Conservation (phyloP, 805 yeast genomes). For the Lipomyces chichibuensis region DNA sequence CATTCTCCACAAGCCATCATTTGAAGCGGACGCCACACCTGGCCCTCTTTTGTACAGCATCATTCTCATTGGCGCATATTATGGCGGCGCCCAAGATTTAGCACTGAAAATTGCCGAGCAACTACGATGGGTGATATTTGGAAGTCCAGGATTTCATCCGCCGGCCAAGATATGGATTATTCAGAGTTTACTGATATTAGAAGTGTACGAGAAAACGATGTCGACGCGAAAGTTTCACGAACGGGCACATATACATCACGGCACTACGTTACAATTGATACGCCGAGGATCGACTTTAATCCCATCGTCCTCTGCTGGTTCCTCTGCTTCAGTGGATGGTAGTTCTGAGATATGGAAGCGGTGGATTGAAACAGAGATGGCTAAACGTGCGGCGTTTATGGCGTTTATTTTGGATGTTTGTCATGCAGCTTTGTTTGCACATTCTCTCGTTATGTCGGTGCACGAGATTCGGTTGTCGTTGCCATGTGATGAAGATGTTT, state of each 20-base stretch:
- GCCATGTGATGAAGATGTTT: slow-evolving; percentile 65
- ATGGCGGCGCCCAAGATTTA: slow-evolving; percentile 45
- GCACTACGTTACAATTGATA: slow-evolving; percentile 76
- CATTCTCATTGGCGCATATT: slow-evolving; percentile 60
- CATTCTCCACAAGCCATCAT: slow-evolving; percentile 62
- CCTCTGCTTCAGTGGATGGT: slow-evolving; percentile 16
- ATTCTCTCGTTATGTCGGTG: slow-evolving; percentile 59
- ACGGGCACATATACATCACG: slow-evolving; percentile 83
- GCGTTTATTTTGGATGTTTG: slow-evolving; percentile 80
- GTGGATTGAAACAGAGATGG: slow-evolving; percentile 80
- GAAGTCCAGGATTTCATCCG: slow-evolving; percentile 70
- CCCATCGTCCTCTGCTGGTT: slow-evolving; percentile 8
- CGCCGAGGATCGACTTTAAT: slow-evolving; percentile 50
- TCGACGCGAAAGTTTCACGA: slow-evolving; percentile 73
- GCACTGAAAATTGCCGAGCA: slow-evolving; percentile 58
- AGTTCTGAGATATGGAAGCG: slow-evolving; percentile 52
- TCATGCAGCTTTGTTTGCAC: slow-evolving; percentile 79
- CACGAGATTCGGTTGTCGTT: slow-evolving; percentile 64
- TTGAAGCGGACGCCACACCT: slow-evolving; percentile 53
- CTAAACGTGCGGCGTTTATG: slow-evolving; percentile 77
- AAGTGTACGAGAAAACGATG: slow-evolving; percentile 76
- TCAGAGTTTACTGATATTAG: slow-evolving; percentile 73
- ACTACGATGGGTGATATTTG: slow-evolving; percentile 68
- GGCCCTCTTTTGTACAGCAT: slow-evolving; percentile 58
- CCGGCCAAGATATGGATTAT: slow-evolving; percentile 78